Evolutionary conservation across 768 basidiomycete genomes (phyloP).

Genomic region (Clathrus columnatus): DNA sequence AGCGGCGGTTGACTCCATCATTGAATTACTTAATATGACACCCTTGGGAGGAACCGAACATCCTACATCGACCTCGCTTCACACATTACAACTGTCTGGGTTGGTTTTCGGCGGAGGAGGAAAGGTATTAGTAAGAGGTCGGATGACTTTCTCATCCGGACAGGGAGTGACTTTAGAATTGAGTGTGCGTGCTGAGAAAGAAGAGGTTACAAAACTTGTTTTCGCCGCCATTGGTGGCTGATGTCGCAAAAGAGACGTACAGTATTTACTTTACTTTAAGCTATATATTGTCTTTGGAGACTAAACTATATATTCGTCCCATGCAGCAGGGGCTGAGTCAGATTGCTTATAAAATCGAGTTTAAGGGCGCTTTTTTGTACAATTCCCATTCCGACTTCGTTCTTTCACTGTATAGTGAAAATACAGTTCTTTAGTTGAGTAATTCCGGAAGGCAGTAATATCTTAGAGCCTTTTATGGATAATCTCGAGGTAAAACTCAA

Average conservation of each 20-base stretch:
- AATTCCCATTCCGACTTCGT: no score
- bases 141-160: conserved; percentile 93
- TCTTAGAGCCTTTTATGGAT: background rate
- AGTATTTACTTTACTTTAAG: no score
- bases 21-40: conserved; percentile 96
- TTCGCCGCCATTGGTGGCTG: conserved; percentile 80
- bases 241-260: background rate
- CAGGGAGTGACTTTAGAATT: conserved; percentile 91
- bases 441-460: background rate
- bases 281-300: no score
- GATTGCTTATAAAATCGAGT: no score
- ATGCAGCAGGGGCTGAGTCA: no score
- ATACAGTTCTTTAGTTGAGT: no score
- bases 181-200: conserved; percentile 83
- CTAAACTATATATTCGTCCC: no score
- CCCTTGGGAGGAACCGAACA: conserved; percentile 84
- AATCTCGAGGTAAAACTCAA: background rate
- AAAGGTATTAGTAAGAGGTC: conserved; percentile 88
- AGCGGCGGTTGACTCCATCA: conserved; percentile 95
- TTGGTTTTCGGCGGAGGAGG: conserved; percentile 87
- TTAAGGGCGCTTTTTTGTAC: no score
- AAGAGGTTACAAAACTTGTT: conserved; percentile 78
- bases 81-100: conserved; percentile 91
- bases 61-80: conserved; percentile 76
- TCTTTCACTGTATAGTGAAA: no score